Conservation (phyloP, 495 filamentous ascomycete genomes). For the Achaetomiella virescens region DNA sequence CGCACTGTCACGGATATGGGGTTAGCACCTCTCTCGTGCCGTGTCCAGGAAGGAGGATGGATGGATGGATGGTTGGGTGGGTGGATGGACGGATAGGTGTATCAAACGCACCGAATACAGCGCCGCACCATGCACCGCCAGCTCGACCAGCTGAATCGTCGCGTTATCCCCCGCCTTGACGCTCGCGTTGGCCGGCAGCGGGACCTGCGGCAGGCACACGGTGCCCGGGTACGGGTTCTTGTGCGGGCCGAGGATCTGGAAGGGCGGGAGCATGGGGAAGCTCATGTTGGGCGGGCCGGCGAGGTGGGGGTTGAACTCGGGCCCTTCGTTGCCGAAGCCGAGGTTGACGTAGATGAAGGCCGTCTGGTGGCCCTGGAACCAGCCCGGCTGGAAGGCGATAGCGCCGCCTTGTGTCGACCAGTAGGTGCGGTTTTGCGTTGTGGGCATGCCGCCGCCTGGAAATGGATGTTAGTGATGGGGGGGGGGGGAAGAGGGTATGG, state of each 20-base stretch:
- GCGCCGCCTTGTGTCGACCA: conserved; percentile 89
- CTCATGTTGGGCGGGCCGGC: conserved; percentile 77
- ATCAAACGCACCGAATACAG: conserved; percentile 74
- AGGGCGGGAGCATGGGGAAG: conserved; percentile 71
- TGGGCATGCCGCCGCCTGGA: conserved; percentile 77
- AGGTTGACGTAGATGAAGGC: conserved; percentile 93
- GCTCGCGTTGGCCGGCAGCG: conserved; percentile 67
- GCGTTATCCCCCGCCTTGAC: conserved; percentile 80
- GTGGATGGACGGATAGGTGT: too few species aligned
- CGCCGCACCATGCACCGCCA: conserved; percentile 80
- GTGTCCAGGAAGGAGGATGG: not conserved
- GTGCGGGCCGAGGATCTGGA: conserved; percentile 78
- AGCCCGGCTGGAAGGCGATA: conserved; percentile 80
- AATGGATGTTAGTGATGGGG: conserved; percentile 13
- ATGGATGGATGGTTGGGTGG: not conserved
- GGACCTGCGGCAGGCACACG: conserved; percentile 85
- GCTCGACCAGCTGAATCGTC: conserved; percentile 90
- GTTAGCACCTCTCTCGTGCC: not conserved
- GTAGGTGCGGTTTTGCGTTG: conserved; percentile 76
- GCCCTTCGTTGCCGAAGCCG: conserved; percentile 67
- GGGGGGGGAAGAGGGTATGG: not conserved
- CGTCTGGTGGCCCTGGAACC: conserved; percentile 85
- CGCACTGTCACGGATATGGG: conserved; percentile 55
- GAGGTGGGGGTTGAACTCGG: conserved; percentile 21
- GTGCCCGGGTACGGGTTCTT: conserved; percentile 78